Percentiles rank a stretch among this genome's conserved stretches.
phyloP scores from a whole-genome alignment of 129 eudicot genomes.

The Artemisia tridentata region DNA sequence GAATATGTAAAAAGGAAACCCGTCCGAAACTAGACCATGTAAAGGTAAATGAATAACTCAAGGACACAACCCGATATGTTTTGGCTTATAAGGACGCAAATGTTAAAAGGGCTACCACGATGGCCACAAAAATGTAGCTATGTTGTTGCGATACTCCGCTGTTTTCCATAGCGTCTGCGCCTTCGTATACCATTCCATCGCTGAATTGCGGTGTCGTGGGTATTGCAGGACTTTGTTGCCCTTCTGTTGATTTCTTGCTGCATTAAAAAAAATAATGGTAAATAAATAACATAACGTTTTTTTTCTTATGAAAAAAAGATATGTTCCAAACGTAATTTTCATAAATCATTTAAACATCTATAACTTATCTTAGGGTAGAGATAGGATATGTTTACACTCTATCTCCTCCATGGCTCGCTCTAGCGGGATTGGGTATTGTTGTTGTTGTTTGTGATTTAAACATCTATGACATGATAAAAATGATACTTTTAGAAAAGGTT shows the following conservation, averaged over 20 bases:
- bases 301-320: too few relatives aligned
- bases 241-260: conserved; percentile 67
- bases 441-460: too few relatives aligned
- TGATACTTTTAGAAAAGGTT: too few relatives aligned
- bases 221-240: conserved; percentile 23
- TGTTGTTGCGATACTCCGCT: conserved; percentile 15
- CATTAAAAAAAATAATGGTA: background rate
- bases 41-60: background rate
- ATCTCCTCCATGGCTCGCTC: too few relatives aligned
- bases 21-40: conserved; percentile 23
- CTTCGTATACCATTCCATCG: conserved; percentile 66
- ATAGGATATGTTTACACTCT: too few relatives aligned
- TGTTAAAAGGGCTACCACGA: conserved; percentile 25
- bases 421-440: too few relatives aligned
- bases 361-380: too few relatives aligned
- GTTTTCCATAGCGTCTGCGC: conserved; percentile 55
- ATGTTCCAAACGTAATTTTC: too few relatives aligned
- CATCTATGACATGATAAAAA: too few relatives aligned
- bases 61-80: background rate
- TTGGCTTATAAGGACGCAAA: conserved; percentile 28
- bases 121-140: conserved; percentile 29
- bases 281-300: background rate
- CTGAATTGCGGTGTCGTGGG: conserved; percentile 8
- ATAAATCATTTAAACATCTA: too few relatives aligned
- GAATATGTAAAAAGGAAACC: conserved; percentile 16